Percentiles rank a stretch among this genome's conserved stretches.
These are phyloP conservation scores for Fusarium begoniae DNA, from an alignment of 2,329 filamentous ascomycete species.

Conservation along the genomic window DNA sequence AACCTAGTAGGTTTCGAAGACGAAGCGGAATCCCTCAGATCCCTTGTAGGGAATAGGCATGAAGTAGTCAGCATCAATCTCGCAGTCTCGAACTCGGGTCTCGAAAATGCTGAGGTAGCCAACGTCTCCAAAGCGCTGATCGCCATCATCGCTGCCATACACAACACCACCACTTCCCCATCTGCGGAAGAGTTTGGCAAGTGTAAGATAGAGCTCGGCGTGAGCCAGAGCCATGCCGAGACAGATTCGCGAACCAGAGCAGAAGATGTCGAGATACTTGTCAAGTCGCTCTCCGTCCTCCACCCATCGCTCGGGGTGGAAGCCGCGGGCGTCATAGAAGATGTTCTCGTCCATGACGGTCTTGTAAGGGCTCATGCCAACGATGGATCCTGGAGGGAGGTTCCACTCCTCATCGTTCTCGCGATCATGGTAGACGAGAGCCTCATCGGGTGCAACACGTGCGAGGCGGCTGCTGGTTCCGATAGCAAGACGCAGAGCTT, in stretches of 20 bases:
- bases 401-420: constrained; percentile 41
- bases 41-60: constrained; percentile 52
- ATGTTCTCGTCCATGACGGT: constrained; percentile 48
- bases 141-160: constrained; percentile 44
- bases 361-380: constrained; percentile 52
- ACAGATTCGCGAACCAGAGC: constrained; percentile 48
- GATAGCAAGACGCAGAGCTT: constrained; percentile 60
- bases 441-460: constrained; percentile 55
- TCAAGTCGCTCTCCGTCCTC: constrained; percentile 46
- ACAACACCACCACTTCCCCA: constrained; percentile 49
- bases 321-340: constrained; percentile 46
- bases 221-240: constrained; percentile 51
- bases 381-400: constrained; percentile 47
- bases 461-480: constrained; percentile 58
- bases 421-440: constrained; percentile 43
- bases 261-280: constrained; percentile 48
- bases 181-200: constrained; percentile 50
- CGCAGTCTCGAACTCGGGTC: constrained; percentile 47
- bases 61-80: constrained; percentile 51
- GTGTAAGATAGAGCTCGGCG: constrained; percentile 50
- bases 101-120: constrained; percentile 49
- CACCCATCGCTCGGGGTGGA: constrained; percentile 50
- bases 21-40: constrained; percentile 47
- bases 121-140: constrained; percentile 46
- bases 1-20: constrained; percentile 43